A percentile compares a stretch with the other conserved stretches of the same genome.
Evolutionary conservation across 768 basidiomycete genomes (phyloP).

Genomic region (Mycena amicta): DNA sequence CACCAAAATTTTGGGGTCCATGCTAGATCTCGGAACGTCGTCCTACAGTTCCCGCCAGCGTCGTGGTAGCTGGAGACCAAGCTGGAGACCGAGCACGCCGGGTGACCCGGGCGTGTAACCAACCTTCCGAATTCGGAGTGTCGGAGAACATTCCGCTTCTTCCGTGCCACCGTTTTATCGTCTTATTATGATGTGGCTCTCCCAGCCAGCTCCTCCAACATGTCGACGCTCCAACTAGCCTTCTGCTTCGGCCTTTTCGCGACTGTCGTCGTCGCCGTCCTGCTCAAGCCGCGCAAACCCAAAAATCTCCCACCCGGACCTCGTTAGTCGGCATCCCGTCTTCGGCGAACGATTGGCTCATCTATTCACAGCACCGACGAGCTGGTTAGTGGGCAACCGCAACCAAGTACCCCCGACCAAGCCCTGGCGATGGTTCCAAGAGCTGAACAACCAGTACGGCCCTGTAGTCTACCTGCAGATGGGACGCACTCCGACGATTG

Average conservation of each 20-base stretch:
- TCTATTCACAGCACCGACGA: conserved; percentile 9
- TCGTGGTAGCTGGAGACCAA: no score
- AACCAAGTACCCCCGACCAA: conserved; percentile 46
- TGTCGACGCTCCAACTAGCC: not conserved
- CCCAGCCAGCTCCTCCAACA: not conserved
- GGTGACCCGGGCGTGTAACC: no score
- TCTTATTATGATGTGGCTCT: no score
- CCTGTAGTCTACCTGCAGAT: conserved; percentile 1
- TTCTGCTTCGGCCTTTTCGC: not conserved
- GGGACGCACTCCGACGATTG: conserved; percentile 25
- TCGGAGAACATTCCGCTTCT: no score
- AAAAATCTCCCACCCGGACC: conserved; percentile 20
- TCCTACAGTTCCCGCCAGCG: no score
- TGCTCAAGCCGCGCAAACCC: conserved; percentile 10
- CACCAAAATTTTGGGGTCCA: no score
- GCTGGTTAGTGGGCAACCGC: conserved; percentile 42
- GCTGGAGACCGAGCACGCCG: no score
- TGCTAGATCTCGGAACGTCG: no score
- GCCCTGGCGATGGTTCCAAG: conserved; percentile 51
- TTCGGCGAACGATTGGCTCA: not conserved
- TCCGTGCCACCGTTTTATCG: no score
- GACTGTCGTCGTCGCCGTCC: not conserved
- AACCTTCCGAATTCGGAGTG: no score
- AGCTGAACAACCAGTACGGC: conserved; percentile 50
- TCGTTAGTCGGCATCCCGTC: not conserved